Conservation (phyloP, 179 eudicot species). For the Carnegiea gigantea region DNA sequence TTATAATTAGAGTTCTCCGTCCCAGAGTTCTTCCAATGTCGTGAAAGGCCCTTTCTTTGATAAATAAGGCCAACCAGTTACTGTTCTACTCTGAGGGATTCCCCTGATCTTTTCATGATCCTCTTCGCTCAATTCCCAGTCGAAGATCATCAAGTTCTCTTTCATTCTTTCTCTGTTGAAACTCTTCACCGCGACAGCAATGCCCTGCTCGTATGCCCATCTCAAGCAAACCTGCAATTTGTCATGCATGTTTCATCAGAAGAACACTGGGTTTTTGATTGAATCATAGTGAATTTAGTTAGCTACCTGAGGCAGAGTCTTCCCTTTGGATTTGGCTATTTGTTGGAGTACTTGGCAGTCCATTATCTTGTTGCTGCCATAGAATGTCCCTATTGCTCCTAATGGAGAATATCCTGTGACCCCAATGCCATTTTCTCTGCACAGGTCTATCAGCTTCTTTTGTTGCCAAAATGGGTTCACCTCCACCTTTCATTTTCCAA, state of each 20-base stretch:
- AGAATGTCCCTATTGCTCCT: constrained; percentile 50
- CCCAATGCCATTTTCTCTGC: constrained; percentile 42
- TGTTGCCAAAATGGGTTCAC: constrained; percentile 76
- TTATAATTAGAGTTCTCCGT: constrained; percentile 39
- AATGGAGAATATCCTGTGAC: constrained; percentile 50
- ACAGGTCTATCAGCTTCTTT: constrained; percentile 52
- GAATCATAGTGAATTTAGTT: too few relatives aligned
- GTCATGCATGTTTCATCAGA: not conserved
- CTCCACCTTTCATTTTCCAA: constrained; percentile 40
- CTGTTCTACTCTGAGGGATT: constrained; percentile 50
- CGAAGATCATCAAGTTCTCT: constrained; percentile 13
- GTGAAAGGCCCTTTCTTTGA: constrained; percentile 47
- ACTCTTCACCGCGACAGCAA: constrained; percentile 15
- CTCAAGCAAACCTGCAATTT: constrained; percentile 20
- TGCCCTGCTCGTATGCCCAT: constrained; percentile 21
- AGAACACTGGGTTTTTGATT: not conserved
- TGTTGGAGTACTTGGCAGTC: constrained; percentile 38
- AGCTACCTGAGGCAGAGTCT: constrained; percentile 48
- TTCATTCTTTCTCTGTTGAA: constrained; percentile 20
- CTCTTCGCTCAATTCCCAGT: constrained; percentile 16
- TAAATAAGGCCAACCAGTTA: constrained; percentile 39
- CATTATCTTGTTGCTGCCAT: constrained; percentile 50
- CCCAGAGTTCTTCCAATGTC: constrained; percentile 56
- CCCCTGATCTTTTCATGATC: constrained; percentile 38
- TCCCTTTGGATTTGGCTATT: constrained; percentile 46